These are phyloP conservation scores for Vachellia pachyceras DNA, from an alignment of 306 rosid genomes.

Conservation along the genomic window DNA sequence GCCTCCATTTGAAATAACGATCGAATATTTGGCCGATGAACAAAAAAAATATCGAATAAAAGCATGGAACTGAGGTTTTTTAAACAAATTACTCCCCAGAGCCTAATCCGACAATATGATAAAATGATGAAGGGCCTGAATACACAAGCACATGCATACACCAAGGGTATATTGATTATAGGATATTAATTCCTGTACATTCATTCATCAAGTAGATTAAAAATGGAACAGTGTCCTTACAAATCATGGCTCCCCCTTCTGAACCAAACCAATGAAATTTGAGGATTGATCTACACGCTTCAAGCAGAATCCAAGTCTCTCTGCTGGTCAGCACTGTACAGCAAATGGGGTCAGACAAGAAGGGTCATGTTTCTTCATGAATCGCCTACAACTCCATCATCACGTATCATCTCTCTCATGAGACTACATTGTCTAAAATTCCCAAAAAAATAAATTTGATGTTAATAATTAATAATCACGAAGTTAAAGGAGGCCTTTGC, in stretches of 20 bases:
- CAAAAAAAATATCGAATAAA: background rate
- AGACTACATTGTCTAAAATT: constrained; percentile 24
- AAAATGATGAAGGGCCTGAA: background rate
- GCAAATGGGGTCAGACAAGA: constrained; percentile 12
- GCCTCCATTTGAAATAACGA: too few species aligned
- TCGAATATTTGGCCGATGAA: background rate
- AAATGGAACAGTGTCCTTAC: background rate
- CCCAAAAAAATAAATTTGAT: background rate
- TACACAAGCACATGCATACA: background rate
- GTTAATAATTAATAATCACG: background rate
- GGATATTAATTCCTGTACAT: constrained; percentile 2
- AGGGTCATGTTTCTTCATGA: background rate
- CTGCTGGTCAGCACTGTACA: constrained; percentile 49
- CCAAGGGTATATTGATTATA: background rate
- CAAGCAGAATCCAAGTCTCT: constrained; percentile 33
- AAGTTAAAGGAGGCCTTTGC: constrained; percentile 41
- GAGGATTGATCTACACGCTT: constrained; percentile 44
- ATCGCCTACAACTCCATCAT: background rate
- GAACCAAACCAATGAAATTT: constrained; percentile 49
- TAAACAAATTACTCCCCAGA: background rate
- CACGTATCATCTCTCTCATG: constrained; percentile 23
- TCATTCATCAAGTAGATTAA: background rate
- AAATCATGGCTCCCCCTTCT: constrained; percentile 2
- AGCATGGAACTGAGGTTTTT: background rate
- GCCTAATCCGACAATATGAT: background rate